A percentile compares a stretch with the other conserved stretches of the same genome.
These are phyloP conservation scores for Ogataea paradorogensis DNA, from an alignment of 805 yeast species.

Conservation along the genomic window DNA sequence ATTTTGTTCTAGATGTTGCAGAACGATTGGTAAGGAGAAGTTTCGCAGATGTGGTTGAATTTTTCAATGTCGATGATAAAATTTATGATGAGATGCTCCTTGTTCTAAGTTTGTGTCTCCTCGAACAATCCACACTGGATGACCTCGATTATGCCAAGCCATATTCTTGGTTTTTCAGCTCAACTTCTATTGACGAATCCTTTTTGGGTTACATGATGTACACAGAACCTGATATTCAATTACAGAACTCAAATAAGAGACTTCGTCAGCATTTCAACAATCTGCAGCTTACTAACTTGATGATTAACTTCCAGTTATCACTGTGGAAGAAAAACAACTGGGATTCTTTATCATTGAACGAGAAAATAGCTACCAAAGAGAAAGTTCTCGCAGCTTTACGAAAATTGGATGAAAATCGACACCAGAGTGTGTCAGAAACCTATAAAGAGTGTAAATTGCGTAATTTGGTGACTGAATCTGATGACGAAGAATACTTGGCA, in stretches of 20 bases:
- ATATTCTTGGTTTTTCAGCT: conserved; percentile 14
- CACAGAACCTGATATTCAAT: conserved; percentile 10
- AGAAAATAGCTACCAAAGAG: background rate
- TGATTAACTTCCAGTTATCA: conserved; percentile 17
- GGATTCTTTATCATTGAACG: conserved; percentile 1
- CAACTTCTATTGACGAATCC: conserved; percentile 1
- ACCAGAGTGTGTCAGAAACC: conserved; percentile 5
- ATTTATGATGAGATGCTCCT: conserved; percentile 11
- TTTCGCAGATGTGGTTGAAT: conserved; percentile 14
- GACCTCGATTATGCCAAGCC: conserved; percentile 7
- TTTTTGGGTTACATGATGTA: conserved; percentile 11
- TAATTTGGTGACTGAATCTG: background rate
- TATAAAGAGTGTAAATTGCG: conserved; percentile 7
- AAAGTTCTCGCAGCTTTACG: conserved; percentile 6
- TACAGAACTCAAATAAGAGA: background rate
- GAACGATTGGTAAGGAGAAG: conserved; percentile 5
- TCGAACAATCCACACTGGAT: conserved; percentile 14
- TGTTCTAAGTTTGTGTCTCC: conserved; percentile 4
- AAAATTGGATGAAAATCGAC: conserved; percentile 9
- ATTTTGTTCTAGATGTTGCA: conserved; percentile 6
- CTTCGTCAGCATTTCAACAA: background rate
- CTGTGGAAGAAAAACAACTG: conserved; percentile 17
- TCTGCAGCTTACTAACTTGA: conserved; percentile 7
- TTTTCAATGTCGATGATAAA: conserved; percentile 7
- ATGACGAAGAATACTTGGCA: background rate